Base-by-base conservation (phyloP, 108 stramenopile genomes). In the Aurantiochytrium sp. region DNA sequence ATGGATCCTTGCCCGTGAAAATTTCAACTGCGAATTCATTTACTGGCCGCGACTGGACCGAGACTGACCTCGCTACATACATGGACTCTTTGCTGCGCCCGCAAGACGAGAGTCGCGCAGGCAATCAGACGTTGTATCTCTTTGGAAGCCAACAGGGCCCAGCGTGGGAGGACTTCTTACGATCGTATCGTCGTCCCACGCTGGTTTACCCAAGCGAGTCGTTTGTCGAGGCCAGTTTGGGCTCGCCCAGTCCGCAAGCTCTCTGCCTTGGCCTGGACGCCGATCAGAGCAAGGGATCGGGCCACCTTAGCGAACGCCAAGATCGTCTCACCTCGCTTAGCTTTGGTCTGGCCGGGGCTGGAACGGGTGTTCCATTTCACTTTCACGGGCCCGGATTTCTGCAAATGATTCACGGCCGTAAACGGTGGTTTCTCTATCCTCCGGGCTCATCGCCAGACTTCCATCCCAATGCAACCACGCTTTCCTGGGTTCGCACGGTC, bases 341-440 rank as follows among this genome's bases (percentile, higher is more conserved):
- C 51, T 83, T 83, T 35, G 76, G 76, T 18, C 12, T 83, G 23
- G 45, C 76, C 51, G 76, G 76, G 51, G n/a, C 49, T 6, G 76
- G 76, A 12, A 83, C 76, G n/a, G 91, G 91, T 23, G 91, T 91
- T 10, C n/a, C 60, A 3, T 91, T 90, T 44, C 91, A 91, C 64
- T 60, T 45, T 5, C 91, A 91, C 71, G 91, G 89, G 51, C 59
- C 76, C 19, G 91, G 91, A 21, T 91, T 91, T 88, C 21, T 58
- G 8, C 89, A 91, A 28, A 53, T 87, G 23, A 45, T 91, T 21
- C 60, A 71, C 49, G 91, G 91, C 49, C 72, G 76, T 4, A 91
- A 91, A 53, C 91, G 91, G 5, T 91, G 89, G 89, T n/a, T 90
- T 19, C 89, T 91, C 21, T 91, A 89, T 60, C 89, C 91, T 19